These are phyloP conservation scores for Saturnispora saitoi DNA, from an alignment of 805 yeast species.

Conservation along the genomic window DNA sequence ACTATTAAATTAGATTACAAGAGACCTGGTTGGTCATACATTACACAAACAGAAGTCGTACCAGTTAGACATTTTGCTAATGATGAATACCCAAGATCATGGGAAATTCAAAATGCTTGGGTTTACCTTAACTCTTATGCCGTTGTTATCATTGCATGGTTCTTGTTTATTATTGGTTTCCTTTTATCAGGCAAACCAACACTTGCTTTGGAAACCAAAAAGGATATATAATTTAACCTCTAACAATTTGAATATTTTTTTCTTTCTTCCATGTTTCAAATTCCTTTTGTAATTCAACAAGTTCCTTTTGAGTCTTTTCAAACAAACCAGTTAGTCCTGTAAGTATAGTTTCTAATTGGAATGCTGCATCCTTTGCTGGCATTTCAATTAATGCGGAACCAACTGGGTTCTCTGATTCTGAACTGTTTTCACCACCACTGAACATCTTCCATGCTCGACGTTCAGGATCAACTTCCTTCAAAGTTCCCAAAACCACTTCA, in stretches of 20 bases:
- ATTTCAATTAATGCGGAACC: slow-evolving; percentile 64
- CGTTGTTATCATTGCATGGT: slow-evolving; percentile 68
- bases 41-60: slow-evolving; percentile 58
- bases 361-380: slow-evolving; percentile 66
- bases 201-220: slow-evolving; percentile 10
- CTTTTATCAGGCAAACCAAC: slow-evolving; percentile 29
- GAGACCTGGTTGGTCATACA: slow-evolving; percentile 65
- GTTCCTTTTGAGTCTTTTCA: slow-evolving; percentile 32
- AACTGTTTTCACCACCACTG: slow-evolving; percentile 44
- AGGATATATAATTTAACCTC: slow-evolving; percentile 21
- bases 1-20: slow-evolving; percentile 73
- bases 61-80: slow-evolving; percentile 91
- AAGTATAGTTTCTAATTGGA: slow-evolving; percentile 49
- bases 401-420: not conserved
- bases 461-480: slow-evolving; percentile 40
- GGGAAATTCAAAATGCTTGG: slow-evolving; percentile 92
- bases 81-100: slow-evolving; percentile 88
- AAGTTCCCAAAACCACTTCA: slow-evolving; percentile 50
- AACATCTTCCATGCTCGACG: slow-evolving; percentile 89
- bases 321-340: slow-evolving; percentile 38
- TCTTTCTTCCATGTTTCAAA: slow-evolving; percentile 43
- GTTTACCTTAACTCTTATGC: slow-evolving; percentile 69
- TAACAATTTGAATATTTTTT: slow-evolving; percentile 41
- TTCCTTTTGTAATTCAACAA: slow-evolving; percentile 32
- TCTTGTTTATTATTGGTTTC: slow-evolving; percentile 64